Base-by-base conservation (phyloP, 306 rosid genomes). In the Pyrus bretschneideri region DNA sequence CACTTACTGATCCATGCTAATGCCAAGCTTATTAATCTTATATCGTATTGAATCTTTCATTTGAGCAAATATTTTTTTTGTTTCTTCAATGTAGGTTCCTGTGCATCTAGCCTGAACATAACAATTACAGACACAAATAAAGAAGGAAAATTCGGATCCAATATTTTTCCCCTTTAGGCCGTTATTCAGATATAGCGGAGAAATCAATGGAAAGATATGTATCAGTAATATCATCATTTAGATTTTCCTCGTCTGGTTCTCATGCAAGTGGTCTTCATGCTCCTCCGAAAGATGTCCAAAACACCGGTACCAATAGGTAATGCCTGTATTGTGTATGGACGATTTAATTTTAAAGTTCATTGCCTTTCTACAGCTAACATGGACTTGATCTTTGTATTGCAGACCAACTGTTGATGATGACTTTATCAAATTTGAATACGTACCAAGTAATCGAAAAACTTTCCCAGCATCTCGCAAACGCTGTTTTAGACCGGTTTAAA, bases 231-330 rank as follows among this genome's bases (percentile, higher is more conserved):
- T 90, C 93, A 51, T 80, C 96, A 66, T 89, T 90, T 71, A 79
- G 75, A 83, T 90, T 61, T 82, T 59, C 96, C 17, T 83, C 85
- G 31, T 82, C 93, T 44, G 93, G 98, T 76, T 87, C 99, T 80
- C 97, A 93, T 30, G 97, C 93, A 54, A 95, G 99, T 51, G 97
- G 97, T 66, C 97, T 95, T 70, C 91, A 96, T 64, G 96, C 99
- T 79, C 98, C 98, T 74, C 73, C 89, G 66, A 88, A 76, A 81
- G 98, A 91, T 80, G 85, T 90, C 74, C 78, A 6, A 71, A 95
- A 89, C 82, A 87, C 79, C 54, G 14, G 55, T 71, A 65, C 72
- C 70, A 82, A 80, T 35, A 82, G 91, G 98, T 89, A 84, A 82
- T 72, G 49, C 68, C 15, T 70, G 69, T 69, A 49, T 59, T 3